Evolutionary conservation across 1,284 basidiomycete genomes (phyloP).

Genomic region (Microbotryum silenes-acaulis): DNA sequence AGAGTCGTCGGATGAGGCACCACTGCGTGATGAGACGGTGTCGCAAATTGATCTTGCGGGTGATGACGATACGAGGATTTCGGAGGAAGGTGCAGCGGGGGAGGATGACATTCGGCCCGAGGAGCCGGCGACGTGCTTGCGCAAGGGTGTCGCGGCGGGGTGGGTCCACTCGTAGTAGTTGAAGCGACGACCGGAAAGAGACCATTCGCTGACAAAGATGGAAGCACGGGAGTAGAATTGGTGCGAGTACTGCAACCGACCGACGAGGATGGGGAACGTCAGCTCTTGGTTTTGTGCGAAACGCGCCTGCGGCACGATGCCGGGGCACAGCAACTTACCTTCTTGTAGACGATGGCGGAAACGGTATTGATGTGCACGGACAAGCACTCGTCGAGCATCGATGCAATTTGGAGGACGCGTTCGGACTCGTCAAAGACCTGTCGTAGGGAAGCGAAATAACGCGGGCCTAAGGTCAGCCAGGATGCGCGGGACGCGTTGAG

Average conservation of each 20-base stretch:
- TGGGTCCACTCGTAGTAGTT: slow-evolving; percentile 30
- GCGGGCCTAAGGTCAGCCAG: slow-evolving; percentile 6
- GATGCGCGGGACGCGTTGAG: not conserved
- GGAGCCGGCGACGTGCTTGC: slow-evolving; percentile 8
- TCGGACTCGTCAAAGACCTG: slow-evolving; percentile 59
- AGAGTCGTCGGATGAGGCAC: slow-evolving; percentile 15
- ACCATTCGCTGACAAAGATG: slow-evolving; percentile 83
- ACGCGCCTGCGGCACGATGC: not conserved
- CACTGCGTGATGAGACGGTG: slow-evolving; percentile 19
- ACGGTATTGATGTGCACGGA: slow-evolving; percentile 77
- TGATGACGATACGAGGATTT: slow-evolving; percentile 9
- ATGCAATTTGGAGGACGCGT: slow-evolving; percentile 57
- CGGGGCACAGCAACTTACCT: slow-evolving; percentile 41
- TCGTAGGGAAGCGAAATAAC: slow-evolving; percentile 4
- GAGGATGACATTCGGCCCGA: slow-evolving; percentile 11
- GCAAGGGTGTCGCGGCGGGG: slow-evolving; percentile 28
- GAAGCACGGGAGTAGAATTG: slow-evolving; percentile 91
- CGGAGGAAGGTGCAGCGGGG: slow-evolving; percentile 13
- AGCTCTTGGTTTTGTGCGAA: not conserved
- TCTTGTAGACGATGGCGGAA: slow-evolving; percentile 89
- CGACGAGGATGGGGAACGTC: not conserved
- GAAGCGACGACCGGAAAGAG: slow-evolving; percentile 50
- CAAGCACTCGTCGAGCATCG: slow-evolving; percentile 75
- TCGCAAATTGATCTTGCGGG: slow-evolving; percentile 7
- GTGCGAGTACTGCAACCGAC: slow-evolving; percentile 62